Conservation (phyloP, 176 grass and related monocot genomes). For the Triticum turgidum region DNA sequence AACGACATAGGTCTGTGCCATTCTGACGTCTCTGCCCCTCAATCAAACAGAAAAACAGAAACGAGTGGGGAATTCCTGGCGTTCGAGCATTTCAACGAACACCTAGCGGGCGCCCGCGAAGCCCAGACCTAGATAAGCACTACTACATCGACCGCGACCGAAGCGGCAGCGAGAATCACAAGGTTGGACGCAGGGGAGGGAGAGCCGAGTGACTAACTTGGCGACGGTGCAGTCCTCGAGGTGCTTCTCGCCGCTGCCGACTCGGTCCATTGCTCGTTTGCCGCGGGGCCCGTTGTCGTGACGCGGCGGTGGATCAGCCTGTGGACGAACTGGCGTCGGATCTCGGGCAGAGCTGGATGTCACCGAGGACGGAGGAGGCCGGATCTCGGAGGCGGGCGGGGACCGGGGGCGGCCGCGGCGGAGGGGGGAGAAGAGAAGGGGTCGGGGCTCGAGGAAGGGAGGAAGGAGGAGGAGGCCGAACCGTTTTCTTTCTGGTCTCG, state of each 20-base stretch:
- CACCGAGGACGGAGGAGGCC: not conserved
- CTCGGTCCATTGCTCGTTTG: conserved; percentile 34
- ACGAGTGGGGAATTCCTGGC: not conserved
- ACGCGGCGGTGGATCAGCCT: not conserved
- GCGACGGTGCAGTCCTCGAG: conserved; percentile 93
- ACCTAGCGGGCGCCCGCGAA: not conserved
- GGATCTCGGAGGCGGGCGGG: not conserved
- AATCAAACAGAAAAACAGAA: not conserved
- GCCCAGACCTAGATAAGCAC: not conserved
- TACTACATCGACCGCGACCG: not conserved
- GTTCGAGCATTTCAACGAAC: not conserved
- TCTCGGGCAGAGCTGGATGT: not conserved
- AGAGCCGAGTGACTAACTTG: conserved; percentile 52
- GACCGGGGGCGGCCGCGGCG: too few relatives aligned
- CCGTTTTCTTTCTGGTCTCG: not conserved
- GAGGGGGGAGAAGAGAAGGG: too few relatives aligned
- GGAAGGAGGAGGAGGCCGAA: not conserved
- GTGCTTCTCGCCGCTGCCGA: conserved; percentile 74
- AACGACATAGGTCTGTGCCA: not conserved
- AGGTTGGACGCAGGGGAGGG: not conserved
- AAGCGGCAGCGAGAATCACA: not conserved
- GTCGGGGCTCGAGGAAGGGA: not conserved
- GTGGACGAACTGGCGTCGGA: not conserved
- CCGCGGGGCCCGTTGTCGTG: not conserved
- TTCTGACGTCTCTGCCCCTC: not conserved